Evolutionary conservation across 2,329 filamentous ascomycete species (phyloP), one percentile per base, ranked within the genome.

Genomic region (Fusarium tricinctum): DNA sequence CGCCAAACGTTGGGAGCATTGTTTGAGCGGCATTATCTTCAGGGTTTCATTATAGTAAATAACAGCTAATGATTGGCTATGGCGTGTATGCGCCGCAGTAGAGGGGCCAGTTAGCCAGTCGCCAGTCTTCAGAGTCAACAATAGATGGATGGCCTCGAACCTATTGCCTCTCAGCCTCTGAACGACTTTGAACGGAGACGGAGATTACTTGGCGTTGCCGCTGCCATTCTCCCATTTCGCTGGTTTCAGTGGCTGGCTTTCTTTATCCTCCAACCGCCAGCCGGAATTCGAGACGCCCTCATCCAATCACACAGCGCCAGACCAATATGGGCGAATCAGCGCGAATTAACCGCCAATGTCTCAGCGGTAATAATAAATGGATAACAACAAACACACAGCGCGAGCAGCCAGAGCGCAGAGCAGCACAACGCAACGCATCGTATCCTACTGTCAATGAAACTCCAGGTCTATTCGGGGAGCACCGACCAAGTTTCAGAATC

Each of bases 181-280:
- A 13, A 32, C 22, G 42, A 32, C 32, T 33, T 45, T 12, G 26
- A 19, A 42, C 22, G 15, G 56, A 40, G n/a, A 46, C 22, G n/a
- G 56, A 40, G n/a, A 53, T 53, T 22, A 33, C 58, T 62, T 19
- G 46, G 47, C 56, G 23, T 65, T 63, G 43, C 56, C 66, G 57
- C 66, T 58, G 46, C 20, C 17, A 39, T 49, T 52, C 20, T 39
- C 30, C 40, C 46, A 40, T 50, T 39, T 50, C 61, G 50, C 38
- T 28, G 46, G 14, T 55, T 57, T 66, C 52, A 69, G 52, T 69
- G 66, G 66, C 57, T 69, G 57, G 38, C 32, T 43, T 59, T 62
- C 63, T 56, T 54, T 56, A 38, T 59, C 20, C 39, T 73, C 68
- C 71, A 73, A 67, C 71, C 71, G 71, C 71, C 69, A 63, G 47